These are phyloP conservation scores for Cercospora canescens DNA, from an alignment of 2,329 filamentous ascomycete genomes.

Conservation along the genomic window DNA sequence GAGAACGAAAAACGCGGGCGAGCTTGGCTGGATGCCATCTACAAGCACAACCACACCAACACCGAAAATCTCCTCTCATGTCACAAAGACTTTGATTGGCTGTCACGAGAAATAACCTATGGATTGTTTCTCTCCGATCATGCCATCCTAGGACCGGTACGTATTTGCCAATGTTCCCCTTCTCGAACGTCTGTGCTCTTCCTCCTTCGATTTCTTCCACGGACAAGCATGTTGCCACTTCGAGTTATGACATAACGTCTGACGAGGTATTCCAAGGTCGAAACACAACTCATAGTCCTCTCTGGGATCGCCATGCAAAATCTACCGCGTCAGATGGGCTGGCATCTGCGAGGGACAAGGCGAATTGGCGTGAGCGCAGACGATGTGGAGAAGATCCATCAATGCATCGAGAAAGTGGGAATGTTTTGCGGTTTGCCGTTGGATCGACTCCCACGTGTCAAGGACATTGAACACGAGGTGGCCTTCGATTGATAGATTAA, in stretches of 20 bases:
- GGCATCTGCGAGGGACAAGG: slow-evolving; percentile 56
- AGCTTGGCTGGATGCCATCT: slow-evolving; percentile 59
- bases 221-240: no score
- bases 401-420: slow-evolving; percentile 43
- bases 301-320: slow-evolving; percentile 61
- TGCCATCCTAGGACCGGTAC: slow-evolving; percentile 51
- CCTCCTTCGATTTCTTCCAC: no score
- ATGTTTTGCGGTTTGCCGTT: slow-evolving; percentile 37
- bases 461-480: slow-evolving; percentile 45
- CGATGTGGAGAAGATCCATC: slow-evolving; percentile 46
- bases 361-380: slow-evolving; percentile 50
- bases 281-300: slow-evolving; percentile 58
- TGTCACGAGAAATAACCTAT: slow-evolving; percentile 58
- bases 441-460: slow-evolving; percentile 40
- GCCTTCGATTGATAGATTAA: slow-evolving; percentile 5
- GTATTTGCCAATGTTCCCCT: background rate
- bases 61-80: slow-evolving; percentile 43
- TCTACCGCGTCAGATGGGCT: slow-evolving; percentile 52
- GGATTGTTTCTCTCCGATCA: slow-evolving; percentile 60
- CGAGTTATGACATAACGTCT: background rate
- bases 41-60: slow-evolving; percentile 50
- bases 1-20: slow-evolving; percentile 55
- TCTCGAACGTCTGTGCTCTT: background rate
- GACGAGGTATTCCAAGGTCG: slow-evolving; percentile 24
- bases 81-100: slow-evolving; percentile 53